phyloP scores from a whole-genome alignment of 768 basidiomycete species.

The Russula sp. region DNA sequence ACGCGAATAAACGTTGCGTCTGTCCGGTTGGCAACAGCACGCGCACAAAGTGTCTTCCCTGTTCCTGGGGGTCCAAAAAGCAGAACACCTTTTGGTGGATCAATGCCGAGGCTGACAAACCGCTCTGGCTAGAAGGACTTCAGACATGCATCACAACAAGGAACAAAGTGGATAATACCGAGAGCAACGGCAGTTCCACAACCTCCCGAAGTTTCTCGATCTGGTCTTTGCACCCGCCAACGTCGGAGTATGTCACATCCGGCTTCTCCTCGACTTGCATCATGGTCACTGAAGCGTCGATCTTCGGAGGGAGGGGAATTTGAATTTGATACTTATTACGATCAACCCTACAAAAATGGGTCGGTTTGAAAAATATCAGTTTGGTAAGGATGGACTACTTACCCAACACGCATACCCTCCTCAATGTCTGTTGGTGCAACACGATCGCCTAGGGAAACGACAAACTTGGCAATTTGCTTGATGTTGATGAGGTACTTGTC shows the following conservation, averaged over 20 bases:
- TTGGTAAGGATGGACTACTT: slow-evolving; percentile 36
- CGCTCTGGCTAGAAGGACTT: slow-evolving; percentile 80
- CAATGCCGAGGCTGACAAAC: slow-evolving; percentile 96
- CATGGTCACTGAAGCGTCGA: slow-evolving; percentile 99
- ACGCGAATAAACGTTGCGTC: slow-evolving; percentile 99
- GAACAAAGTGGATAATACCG: slow-evolving; percentile 50
- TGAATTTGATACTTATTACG: slow-evolving; percentile 98
- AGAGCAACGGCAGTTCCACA: slow-evolving; percentile 92
- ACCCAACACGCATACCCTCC: slow-evolving; percentile 99
- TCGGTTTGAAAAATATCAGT: slow-evolving; percentile 5
- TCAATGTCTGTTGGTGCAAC: slow-evolving; percentile 98
- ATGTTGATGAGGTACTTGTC: slow-evolving; percentile 99
- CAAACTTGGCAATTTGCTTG: slow-evolving; percentile 99
- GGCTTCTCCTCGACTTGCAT: slow-evolving; percentile 99
- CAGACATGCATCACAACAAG: not conserved
- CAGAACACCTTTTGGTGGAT: slow-evolving; percentile 97
- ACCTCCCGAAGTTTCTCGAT: slow-evolving; percentile 99
- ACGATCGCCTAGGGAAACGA: slow-evolving; percentile 93
- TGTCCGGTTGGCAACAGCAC: slow-evolving; percentile 97
- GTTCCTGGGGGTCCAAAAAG: slow-evolving; percentile 95
- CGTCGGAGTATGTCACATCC: slow-evolving; percentile 95
- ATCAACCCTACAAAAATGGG: slow-evolving; percentile 63
- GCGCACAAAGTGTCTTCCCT: slow-evolving; percentile 98
- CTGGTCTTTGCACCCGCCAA: slow-evolving; percentile 99
- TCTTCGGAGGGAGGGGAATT: slow-evolving; percentile 97